A percentile compares a stretch with the other conserved stretches of the same genome.
phyloP scores from a whole-genome alignment of 148 eudicot species.

The Vaccinium corymbosum region DNA sequence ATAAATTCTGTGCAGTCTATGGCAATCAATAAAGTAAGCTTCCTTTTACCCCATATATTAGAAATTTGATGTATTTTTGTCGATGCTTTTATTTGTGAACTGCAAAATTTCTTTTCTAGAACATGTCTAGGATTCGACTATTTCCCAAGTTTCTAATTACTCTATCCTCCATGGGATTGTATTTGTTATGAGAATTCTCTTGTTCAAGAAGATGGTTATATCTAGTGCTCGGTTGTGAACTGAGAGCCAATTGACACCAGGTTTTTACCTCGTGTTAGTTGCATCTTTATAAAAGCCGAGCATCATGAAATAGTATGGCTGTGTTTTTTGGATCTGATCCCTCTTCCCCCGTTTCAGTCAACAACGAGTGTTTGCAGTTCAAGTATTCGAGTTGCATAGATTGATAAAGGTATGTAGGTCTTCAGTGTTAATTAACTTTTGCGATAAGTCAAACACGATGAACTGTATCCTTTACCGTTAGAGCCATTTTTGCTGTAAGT shows the following conservation, averaged over 20 bases:
- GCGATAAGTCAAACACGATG: not conserved
- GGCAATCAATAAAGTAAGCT: constrained; percentile 1
- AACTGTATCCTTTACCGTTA: not conserved
- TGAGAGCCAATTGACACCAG: not conserved
- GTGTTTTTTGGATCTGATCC: constrained; percentile 24
- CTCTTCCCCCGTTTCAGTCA: constrained; percentile 58
- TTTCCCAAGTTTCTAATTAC: constrained; percentile 9
- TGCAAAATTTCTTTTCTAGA: not conserved
- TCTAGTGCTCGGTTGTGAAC: constrained; percentile 12
- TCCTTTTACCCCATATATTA: not conserved
- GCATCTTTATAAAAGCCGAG: constrained; percentile 13
- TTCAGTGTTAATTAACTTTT: not conserved
- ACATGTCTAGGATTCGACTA: not conserved
- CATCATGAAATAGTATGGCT: not conserved
- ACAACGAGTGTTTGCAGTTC: constrained; percentile 84
- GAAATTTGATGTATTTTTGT: not conserved
- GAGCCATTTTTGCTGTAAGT: not conserved
- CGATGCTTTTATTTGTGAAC: not conserved
- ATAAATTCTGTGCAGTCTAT: not conserved
- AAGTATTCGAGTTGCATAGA: constrained; percentile 95
- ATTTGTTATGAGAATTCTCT: constrained; percentile 10
- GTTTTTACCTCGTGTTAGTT: constrained; percentile 8
- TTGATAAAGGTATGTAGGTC: constrained; percentile 60
- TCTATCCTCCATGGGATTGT: not conserved
- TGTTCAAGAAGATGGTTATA: not conserved